Conservation (phyloP, 2,329 filamentous ascomycete species). For the Aspergillus clavatus region DNA sequence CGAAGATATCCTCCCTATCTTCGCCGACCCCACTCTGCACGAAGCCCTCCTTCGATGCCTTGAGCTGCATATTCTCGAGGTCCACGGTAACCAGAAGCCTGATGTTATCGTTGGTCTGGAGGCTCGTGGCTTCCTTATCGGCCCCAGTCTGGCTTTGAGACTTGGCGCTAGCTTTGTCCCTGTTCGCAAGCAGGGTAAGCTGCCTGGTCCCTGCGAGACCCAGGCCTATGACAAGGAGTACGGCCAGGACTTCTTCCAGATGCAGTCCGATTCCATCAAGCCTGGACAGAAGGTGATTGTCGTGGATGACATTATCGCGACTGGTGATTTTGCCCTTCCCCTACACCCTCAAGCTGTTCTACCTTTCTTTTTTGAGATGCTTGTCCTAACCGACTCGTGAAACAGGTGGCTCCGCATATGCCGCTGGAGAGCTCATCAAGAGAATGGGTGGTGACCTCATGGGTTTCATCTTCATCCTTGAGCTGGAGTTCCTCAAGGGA, state of each 20-base stretch:
- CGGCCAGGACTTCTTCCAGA: slow-evolving; percentile 90
- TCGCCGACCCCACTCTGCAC: slow-evolving; percentile 72
- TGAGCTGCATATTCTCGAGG: slow-evolving; percentile 70
- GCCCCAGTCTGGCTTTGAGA: slow-evolving; percentile 77
- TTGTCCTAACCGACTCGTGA: slow-evolving; percentile 3
- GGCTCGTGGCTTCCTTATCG: slow-evolving; percentile 91
- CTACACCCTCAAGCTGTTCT: neutral
- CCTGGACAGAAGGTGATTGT: slow-evolving; percentile 84
- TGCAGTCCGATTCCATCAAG: slow-evolving; percentile 81
- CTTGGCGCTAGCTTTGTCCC: slow-evolving; percentile 85
- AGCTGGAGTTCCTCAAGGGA: slow-evolving; percentile 89
- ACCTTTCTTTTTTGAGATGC: neutral
- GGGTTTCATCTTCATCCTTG: slow-evolving; percentile 91
- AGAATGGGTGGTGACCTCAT: slow-evolving; percentile 81
- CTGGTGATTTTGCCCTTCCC: slow-evolving; percentile 57
- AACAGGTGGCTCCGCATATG: slow-evolving; percentile 81
- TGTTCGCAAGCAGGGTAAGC: slow-evolving; percentile 91
- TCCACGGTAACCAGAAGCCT: slow-evolving; percentile 59
- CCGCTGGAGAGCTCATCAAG: slow-evolving; percentile 78
- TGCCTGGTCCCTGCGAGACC: slow-evolving; percentile 82
- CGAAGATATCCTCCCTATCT: slow-evolving; percentile 96
- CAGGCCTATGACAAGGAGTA: slow-evolving; percentile 94
- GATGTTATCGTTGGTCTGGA: slow-evolving; percentile 93
- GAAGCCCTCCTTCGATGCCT: slow-evolving; percentile 74
- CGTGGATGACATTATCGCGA: slow-evolving; percentile 98